These are phyloP conservation scores for Pseudopithomyces chartarum DNA, from an alignment of 2,329 filamentous ascomycete genomes.

Conservation along the genomic window DNA sequence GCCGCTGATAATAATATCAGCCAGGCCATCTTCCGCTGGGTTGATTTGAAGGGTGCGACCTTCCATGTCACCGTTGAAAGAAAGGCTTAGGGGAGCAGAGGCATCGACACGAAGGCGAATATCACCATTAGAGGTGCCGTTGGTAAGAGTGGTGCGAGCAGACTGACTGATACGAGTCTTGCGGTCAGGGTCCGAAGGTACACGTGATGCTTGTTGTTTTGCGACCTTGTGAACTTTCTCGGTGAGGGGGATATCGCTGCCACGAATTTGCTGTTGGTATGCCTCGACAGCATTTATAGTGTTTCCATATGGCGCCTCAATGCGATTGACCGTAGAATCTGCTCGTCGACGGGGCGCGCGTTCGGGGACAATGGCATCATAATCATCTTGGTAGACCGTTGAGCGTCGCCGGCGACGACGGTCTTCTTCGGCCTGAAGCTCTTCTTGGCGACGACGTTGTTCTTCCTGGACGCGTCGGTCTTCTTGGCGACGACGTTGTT, in stretches of 20 bases:
- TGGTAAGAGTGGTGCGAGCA: conserved; percentile 33
- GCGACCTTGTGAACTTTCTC: conserved; percentile 37
- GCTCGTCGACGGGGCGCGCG: conserved; percentile 33
- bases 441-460: conserved; percentile 21
- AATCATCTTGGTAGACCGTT: conserved; percentile 15
- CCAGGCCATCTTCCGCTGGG: conserved; percentile 42
- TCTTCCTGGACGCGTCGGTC: conserved; percentile 8
- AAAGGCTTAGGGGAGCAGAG: conserved; percentile 37
- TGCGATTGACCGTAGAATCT: conserved; percentile 25
- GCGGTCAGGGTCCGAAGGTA: conserved; percentile 32
- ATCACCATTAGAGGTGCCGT: conserved; percentile 33
- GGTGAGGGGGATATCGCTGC: conserved; percentile 28
- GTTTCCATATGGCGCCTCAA: conserved; percentile 24
- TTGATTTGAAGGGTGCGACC: conserved; percentile 42
- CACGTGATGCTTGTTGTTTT: conserved; percentile 29
- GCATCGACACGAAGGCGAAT: conserved; percentile 44
- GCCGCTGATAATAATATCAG: conserved; percentile 41
- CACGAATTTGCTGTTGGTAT: conserved; percentile 37
- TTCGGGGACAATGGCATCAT: conserved; percentile 12
- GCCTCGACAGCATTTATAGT: conserved; percentile 29
- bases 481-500: conserved; percentile 12
- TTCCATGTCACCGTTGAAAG: conserved; percentile 45
- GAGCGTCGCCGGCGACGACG: conserved; percentile 11
- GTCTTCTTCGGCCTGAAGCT: not conserved
- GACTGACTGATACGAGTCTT: conserved; percentile 33